These are phyloP conservation scores for Neoarthrinium moseri DNA, from an alignment of 2,329 filamentous ascomycete species.

Conservation along the genomic window DNA sequence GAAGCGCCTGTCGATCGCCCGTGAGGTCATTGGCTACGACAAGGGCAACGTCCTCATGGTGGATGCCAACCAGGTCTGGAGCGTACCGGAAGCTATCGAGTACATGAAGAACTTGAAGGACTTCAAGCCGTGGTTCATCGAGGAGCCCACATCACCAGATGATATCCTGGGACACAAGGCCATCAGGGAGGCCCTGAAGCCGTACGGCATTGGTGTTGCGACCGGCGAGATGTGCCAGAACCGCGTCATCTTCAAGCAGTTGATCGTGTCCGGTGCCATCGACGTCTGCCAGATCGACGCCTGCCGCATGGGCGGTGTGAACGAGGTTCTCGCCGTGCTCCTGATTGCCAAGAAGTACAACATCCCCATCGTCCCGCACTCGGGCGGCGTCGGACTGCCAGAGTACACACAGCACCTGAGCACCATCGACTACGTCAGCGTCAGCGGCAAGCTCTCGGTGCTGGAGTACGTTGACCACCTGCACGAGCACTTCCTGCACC, in stretches of 20 bases:
- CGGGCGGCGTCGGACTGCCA: constrained; percentile 83
- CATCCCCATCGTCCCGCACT: constrained; percentile 85
- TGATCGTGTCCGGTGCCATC: constrained; percentile 75
- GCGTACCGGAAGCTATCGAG: constrained; percentile 81
- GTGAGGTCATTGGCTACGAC: constrained; percentile 80
- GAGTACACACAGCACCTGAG: constrained; percentile 93
- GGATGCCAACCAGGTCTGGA: constrained; percentile 92
- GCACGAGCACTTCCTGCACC: constrained; percentile 89
- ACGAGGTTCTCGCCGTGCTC: constrained; percentile 87
- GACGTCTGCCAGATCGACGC: constrained; percentile 90
- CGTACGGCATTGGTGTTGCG: constrained; percentile 77
- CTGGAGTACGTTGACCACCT: constrained; percentile 92
- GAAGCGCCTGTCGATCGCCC: constrained; percentile 68
- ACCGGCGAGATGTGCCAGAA: constrained; percentile 97
- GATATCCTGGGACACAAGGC: constrained; percentile 87
- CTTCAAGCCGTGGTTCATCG: constrained; percentile 92
- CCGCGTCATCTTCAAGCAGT: constrained; percentile 90
- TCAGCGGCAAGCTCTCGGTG: constrained; percentile 76
- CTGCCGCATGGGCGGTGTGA: constrained; percentile 85
- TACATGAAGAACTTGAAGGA: constrained; percentile 82
- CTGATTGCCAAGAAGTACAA: constrained; percentile 78
- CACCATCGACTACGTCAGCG: constrained; percentile 90
- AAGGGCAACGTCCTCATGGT: constrained; percentile 85
- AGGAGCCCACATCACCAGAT: constrained; percentile 88
- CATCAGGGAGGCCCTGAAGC: constrained; percentile 75